These are phyloP conservation scores for Parietaria judaica DNA, from an alignment of 306 rosid species.

Conservation along the genomic window DNA sequence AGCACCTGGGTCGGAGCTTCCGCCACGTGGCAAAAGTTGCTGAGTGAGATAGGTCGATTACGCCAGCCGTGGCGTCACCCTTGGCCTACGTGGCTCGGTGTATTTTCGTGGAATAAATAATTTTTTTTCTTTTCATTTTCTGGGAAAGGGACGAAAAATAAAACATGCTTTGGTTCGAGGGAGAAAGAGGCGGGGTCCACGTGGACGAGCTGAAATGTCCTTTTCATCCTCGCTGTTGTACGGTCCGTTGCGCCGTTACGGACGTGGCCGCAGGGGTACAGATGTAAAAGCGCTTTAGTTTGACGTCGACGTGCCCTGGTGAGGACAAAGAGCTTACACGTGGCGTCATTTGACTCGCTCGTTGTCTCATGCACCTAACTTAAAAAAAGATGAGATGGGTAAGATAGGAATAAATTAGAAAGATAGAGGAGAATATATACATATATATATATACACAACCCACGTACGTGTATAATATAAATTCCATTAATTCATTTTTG, in stretches of 20 bases:
- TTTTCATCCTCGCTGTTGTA: constrained; percentile 11
- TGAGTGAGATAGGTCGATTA: not conserved
- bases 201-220: constrained; percentile 2
- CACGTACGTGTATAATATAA: no score
- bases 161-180: constrained; percentile 16
- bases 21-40: not conserved
- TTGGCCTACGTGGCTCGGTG: not conserved
- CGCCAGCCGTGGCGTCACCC: not conserved
- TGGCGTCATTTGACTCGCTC: constrained; percentile 10
- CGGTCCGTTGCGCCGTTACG: not conserved
- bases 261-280: constrained; percentile 3
- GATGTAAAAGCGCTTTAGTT: no score
- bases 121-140: no score
- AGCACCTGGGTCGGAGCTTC: not conserved
- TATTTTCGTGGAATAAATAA: not conserved
- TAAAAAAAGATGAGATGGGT: not conserved
- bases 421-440: not conserved
- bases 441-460: no score
- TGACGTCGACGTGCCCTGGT: no score
- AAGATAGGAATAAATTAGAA: no score
- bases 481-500: no score
- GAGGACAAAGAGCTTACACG: not conserved
- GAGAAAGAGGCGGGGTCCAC: not conserved
- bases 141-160: not conserved
- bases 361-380: not conserved